A percentile compares a stretch with the other conserved stretches of the same genome.
These are phyloP conservation scores for Phyllosticta citribraziliensis DNA, from an alignment of 2,329 filamentous ascomycete genomes.

Conservation along the genomic window DNA sequence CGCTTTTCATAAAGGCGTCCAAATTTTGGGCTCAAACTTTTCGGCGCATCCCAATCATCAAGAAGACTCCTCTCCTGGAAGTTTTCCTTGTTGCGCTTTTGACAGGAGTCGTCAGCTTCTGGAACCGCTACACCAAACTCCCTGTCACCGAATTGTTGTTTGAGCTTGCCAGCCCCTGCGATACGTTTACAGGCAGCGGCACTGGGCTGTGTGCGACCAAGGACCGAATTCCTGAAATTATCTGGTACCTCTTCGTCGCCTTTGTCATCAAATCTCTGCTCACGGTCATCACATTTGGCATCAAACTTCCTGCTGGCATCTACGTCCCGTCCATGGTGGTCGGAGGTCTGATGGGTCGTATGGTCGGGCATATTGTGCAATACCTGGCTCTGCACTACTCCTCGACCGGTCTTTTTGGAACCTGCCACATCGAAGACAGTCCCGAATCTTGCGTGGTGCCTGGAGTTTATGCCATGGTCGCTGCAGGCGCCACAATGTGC, in stretches of 20 bases:
- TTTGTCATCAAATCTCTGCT: slow-evolving; percentile 85
- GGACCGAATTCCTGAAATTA: slow-evolving; percentile 69
- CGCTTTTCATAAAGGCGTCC: slow-evolving; percentile 93
- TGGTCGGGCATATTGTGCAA: slow-evolving; percentile 78
- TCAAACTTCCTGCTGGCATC: slow-evolving; percentile 93
- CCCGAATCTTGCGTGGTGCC: slow-evolving; percentile 84
- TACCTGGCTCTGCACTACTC: slow-evolving; percentile 68
- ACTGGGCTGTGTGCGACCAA: slow-evolving; percentile 69
- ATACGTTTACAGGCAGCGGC: slow-evolving; percentile 54
- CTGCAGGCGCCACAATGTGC: slow-evolving; percentile 95
- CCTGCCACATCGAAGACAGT: slow-evolving; percentile 56
- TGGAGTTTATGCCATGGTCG: slow-evolving; percentile 92
- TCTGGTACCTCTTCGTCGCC: slow-evolving; percentile 61
- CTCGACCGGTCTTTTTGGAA: slow-evolving; percentile 60
- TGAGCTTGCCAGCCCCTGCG: slow-evolving; percentile 82
- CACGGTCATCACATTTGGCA: slow-evolving; percentile 86
- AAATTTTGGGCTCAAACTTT: slow-evolving; percentile 84
- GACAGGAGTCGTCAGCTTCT: slow-evolving; percentile 80
- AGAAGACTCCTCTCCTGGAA: slow-evolving; percentile 73
- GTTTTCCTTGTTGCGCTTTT: slow-evolving; percentile 78
- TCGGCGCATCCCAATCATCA: slow-evolving; percentile 69
- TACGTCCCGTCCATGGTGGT: slow-evolving; percentile 99
- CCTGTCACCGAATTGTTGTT: slow-evolving; percentile 85
- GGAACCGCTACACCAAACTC: slow-evolving; percentile 83
- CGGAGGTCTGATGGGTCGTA: slow-evolving; percentile 79